These are phyloP conservation scores for Cordyceps tenuipes DNA, from an alignment of 2,329 filamentous ascomycete genomes.

Conservation along the genomic window DNA sequence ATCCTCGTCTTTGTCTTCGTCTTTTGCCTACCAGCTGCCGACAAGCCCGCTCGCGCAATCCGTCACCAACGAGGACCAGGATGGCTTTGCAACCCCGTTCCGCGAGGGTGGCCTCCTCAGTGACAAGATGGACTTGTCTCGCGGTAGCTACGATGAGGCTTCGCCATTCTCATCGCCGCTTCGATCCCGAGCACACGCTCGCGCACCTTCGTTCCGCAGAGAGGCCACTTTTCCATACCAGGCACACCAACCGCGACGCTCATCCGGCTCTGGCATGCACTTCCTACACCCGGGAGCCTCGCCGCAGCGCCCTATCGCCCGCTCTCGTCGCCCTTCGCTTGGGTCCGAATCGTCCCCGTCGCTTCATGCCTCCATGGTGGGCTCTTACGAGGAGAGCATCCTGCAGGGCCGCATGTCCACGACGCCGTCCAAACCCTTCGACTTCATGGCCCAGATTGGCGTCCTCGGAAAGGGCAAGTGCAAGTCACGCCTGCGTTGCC, in stretches of 20 bases:
- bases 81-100: conserved; percentile 45
- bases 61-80: conserved; percentile 67
- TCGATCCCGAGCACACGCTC: conserved; percentile 17
- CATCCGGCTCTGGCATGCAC: conserved; percentile 53
- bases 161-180: conserved; percentile 31
- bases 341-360: conserved; percentile 67
- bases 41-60: conserved; percentile 90
- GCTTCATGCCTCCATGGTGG: conserved; percentile 91
- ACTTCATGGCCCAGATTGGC: conserved; percentile 92
- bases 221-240: conserved; percentile 60
- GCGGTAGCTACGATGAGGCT: conserved; percentile 58
- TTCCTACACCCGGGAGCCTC: conserved; percentile 30
- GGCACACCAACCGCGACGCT: conserved; percentile 69
- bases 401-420: conserved; percentile 94
- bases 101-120: conserved; percentile 42
- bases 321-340: conserved; percentile 60
- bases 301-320: conserved; percentile 43
- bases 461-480: conserved; percentile 85
- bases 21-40: conserved; percentile 76
- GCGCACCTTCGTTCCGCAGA: conserved; percentile 38
- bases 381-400: conserved; percentile 96
- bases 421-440: conserved; percentile 80
- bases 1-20: conserved; percentile 66
- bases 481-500: conserved; percentile 76
- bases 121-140: conserved; percentile 34